Base-by-base conservation (phyloP, 495 filamentous ascomycete genomes). In the Tuber brumale region DNA sequence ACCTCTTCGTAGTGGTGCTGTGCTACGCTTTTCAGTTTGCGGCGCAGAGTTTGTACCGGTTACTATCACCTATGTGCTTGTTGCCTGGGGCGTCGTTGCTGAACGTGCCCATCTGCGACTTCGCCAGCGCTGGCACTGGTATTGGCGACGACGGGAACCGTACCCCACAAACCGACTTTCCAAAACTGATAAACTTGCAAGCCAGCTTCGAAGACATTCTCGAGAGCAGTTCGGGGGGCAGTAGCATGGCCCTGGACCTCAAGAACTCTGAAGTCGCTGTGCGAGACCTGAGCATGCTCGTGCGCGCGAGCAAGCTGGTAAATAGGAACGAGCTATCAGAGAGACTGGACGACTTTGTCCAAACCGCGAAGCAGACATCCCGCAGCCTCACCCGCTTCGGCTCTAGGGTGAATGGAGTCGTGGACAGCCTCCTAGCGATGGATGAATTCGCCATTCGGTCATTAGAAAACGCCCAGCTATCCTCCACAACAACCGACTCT, bases 361-460 rank as follows among this genome's bases (percentile, higher is more conserved):
- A 69, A 4, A 74, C 70, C 23, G 80, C 81, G 5, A 82, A 77
- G 70, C 44, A 57, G 19, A 74, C 80, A 46, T 82, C 80, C 31
- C 70, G 69, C 1, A 41, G 73, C 4, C 75, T 82, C 16, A 70
- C 77, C 57, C 86, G 84, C 70, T 94, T 93, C 85, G 92, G 92
- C 82, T 89, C 87, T 41, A 88, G 89, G 71, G 89, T 92, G 71
- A 90, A 89, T 7, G 85, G 89, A 16, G 89, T 90, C 2, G 89
- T 94, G 31, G 92, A 94, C 80, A 88, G 85, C 69, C 87, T 93
- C 45, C 87, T 94, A 72, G 87, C 85, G 74, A 87, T 88, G 72
- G 88, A 88, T 76, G 85, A 86, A 72, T 87, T 86, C 84, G 93
- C 89, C 0, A 90, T 91, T 46, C 87, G 89, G 61, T 66, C 77